phyloP scores from a whole-genome alignment of 768 basidiomycete genomes.

The Omphalotus guepiniiformis region DNA sequence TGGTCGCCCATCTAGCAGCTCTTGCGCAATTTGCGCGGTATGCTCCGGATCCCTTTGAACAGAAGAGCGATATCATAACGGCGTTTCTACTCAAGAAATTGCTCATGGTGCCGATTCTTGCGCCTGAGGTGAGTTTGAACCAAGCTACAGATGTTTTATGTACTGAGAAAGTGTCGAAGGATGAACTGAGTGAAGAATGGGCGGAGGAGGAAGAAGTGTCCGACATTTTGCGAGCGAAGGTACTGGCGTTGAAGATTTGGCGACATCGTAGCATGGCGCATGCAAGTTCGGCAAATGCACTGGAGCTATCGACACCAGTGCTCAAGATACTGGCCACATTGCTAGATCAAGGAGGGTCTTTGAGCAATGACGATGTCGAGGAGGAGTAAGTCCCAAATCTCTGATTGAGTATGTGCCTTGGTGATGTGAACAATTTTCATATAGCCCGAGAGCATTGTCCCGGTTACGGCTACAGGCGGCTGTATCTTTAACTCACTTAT shows the following conservation, averaged over 20 bases:
- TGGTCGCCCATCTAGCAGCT: conserved; percentile 66
- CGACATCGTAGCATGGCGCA: conserved; percentile 77
- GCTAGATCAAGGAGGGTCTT: conserved; percentile 64
- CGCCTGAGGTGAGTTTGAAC: conserved; percentile 38
- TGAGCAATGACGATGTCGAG: conserved; percentile 42
- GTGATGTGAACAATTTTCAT: conserved; percentile 14
- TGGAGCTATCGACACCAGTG: conserved; percentile 70
- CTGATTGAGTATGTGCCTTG: neutral
- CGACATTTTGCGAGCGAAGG: conserved; percentile 58
- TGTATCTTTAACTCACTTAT: conserved; percentile 74
- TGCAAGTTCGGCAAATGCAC: conserved; percentile 49
- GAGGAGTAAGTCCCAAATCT: conserved; percentile 40
- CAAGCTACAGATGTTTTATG: neutral
- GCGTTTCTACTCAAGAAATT: conserved; percentile 66
- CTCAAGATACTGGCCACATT: conserved; percentile 71
- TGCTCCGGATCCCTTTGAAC: conserved; percentile 71
- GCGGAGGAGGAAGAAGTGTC: conserved; percentile 60
- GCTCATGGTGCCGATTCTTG: conserved; percentile 52
- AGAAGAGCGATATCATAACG: conserved; percentile 71
- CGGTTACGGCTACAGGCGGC: conserved; percentile 84
- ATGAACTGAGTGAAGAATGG: conserved; percentile 73
- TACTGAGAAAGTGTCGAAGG: conserved; percentile 30
- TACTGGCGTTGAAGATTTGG: conserved; percentile 76
- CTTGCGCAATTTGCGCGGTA: conserved; percentile 71
- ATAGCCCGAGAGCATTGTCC: conserved; percentile 59